Conservation (phyloP, 2,329 filamentous ascomycete genomes). For the Septoria linicola region DNA sequence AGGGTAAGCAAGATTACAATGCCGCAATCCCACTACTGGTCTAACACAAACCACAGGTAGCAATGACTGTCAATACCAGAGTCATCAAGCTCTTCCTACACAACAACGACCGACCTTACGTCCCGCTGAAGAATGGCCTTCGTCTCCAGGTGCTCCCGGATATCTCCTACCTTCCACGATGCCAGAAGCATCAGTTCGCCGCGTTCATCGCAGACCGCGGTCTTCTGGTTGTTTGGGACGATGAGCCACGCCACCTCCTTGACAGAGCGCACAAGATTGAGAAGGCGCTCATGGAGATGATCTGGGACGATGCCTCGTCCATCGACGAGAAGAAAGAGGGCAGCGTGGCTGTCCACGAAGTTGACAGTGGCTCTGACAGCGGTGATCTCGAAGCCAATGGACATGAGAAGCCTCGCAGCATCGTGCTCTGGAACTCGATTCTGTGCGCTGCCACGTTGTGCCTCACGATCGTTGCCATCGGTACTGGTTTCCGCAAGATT, state of each 20-base stretch:
- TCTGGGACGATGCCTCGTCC: slow-evolving; percentile 53
- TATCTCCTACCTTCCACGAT: slow-evolving; percentile 57
- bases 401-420: slow-evolving; percentile 47
- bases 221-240: slow-evolving; percentile 64
- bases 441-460: slow-evolving; percentile 55
- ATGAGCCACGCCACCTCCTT: slow-evolving; percentile 58
- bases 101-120: slow-evolving; percentile 52
- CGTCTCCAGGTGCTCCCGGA: slow-evolving; percentile 62
- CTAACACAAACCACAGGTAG: slow-evolving; percentile 49
- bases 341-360: slow-evolving; percentile 37
- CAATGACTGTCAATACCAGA: slow-evolving; percentile 66
- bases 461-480: slow-evolving; percentile 55
- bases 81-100: slow-evolving; percentile 62
- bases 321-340: slow-evolving; percentile 47
- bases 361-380: slow-evolving; percentile 34
- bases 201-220: slow-evolving; percentile 61
- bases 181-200: slow-evolving; percentile 65
- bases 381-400: slow-evolving; percentile 41
- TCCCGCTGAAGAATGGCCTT: slow-evolving; percentile 59
- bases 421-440: slow-evolving; percentile 56
- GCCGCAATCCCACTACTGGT: neutral
- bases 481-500: slow-evolving; percentile 56
- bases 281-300: slow-evolving; percentile 55
- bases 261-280: slow-evolving; percentile 55
- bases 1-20: slow-evolving; percentile 43